phyloP scores from a whole-genome alignment of 306 rosid genomes.

The Sicyos baderoa region DNA sequence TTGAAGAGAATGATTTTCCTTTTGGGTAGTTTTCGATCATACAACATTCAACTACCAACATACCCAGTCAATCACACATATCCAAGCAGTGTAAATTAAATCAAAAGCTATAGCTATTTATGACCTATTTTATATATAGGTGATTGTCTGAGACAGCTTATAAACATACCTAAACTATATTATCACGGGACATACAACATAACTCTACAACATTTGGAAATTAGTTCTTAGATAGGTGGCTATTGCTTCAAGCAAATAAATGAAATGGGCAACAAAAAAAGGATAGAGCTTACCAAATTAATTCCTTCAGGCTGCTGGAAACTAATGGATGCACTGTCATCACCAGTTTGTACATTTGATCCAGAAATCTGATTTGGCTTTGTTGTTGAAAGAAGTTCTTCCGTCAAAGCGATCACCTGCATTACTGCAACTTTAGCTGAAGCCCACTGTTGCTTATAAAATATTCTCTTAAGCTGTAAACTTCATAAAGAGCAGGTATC shows the following conservation, averaged over 20 bases:
- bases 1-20: no score
- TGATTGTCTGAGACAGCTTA: no score
- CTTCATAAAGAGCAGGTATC: slow-evolving; percentile 34
- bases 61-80: not conserved
- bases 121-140: no score
- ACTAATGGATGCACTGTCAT: slow-evolving; percentile 32
- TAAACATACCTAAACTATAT: no score
- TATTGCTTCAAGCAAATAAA: slow-evolving; percentile 9
- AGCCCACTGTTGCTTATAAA: slow-evolving; percentile 23
- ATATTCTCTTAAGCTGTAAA: slow-evolving; percentile 1
- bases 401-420: slow-evolving; percentile 86
- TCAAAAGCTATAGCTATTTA: not conserved
- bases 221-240: no score
- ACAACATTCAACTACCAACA: not conserved
- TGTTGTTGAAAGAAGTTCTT: slow-evolving; percentile 84
- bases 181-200: no score
- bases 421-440: slow-evolving; percentile 40
- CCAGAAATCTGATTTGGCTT: slow-evolving; percentile 55
- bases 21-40: no score
- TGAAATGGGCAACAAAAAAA: not conserved
- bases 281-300: slow-evolving; percentile 32
- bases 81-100: not conserved
- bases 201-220: not conserved
- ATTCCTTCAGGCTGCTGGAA: slow-evolving; percentile 33
- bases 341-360: slow-evolving; percentile 33